Evolutionary conservation across 257 asterid species (phyloP).

Genomic region (Solanum sejunctum): DNA sequence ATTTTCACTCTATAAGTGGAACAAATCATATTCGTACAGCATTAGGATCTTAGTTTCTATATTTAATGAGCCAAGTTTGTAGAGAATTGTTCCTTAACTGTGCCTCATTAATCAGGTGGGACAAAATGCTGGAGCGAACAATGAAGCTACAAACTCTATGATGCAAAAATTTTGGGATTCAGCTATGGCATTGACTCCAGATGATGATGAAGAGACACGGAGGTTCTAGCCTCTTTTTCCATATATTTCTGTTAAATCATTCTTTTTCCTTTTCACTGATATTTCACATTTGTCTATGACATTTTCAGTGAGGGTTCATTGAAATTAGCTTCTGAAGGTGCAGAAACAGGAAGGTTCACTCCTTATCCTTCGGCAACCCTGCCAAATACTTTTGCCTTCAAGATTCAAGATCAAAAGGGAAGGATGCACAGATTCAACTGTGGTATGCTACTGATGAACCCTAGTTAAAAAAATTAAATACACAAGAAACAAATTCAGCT

Average conservation of each 20-base stretch:
- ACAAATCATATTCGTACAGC: neutral
- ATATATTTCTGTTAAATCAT: neutral
- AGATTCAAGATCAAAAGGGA: conserved; percentile 84
- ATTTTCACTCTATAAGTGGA: neutral
- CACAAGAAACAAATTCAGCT: neutral
- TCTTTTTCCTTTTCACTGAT: conserved; percentile 1
- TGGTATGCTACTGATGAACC: conserved; percentile 30
- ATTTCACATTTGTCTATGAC: conserved; percentile 8
- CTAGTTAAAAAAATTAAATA: neutral
- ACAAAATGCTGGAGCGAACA: conserved; percentile 46
- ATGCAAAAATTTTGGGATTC: conserved; percentile 97
- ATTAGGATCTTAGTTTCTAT: neutral
- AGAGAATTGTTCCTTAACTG: neutral
- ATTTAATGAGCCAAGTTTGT: neutral
- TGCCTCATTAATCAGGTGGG: conserved; percentile 50
- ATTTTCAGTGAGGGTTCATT: conserved; percentile 57
- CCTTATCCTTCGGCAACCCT: conserved; percentile 39
- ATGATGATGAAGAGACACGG: conserved; percentile 68
- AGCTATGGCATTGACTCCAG: conserved; percentile 74
- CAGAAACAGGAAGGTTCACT: conserved; percentile 49
- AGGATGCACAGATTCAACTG: conserved; percentile 83
- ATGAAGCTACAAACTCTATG: conserved; percentile 68
- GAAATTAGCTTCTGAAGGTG: conserved; percentile 73
- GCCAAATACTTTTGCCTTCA: conserved; percentile 55
- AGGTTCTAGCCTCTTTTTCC: conserved; percentile 36